These are phyloP conservation scores for Kokia cookei DNA, from an alignment of 441 rosid genomes.

Conservation along the genomic window DNA sequence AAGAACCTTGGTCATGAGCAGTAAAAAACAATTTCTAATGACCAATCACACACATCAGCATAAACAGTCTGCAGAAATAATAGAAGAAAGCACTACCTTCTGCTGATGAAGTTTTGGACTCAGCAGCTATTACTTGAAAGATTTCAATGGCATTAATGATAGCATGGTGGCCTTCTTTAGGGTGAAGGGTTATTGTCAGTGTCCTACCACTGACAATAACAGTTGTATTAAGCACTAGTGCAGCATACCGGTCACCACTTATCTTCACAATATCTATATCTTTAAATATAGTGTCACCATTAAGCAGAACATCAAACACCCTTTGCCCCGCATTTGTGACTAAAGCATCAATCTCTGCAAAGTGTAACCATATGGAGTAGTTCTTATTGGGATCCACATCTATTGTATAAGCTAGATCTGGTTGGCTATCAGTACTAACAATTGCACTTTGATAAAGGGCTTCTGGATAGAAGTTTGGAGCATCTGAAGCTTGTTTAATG, in stretches of 20 bases:
- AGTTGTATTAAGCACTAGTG: slow-evolving; percentile 80
- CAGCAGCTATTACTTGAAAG: slow-evolving; percentile 59
- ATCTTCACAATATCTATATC: slow-evolving; percentile 57
- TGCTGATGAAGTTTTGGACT: slow-evolving; percentile 61
- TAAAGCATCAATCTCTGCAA: slow-evolving; percentile 83
- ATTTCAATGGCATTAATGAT: slow-evolving; percentile 86
- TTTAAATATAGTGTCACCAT: slow-evolving; percentile 48
- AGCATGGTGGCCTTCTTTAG: slow-evolving; percentile 59
- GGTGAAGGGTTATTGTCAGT: slow-evolving; percentile 64
- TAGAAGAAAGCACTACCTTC: slow-evolving; percentile 54
- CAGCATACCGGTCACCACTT: slow-evolving; percentile 63
- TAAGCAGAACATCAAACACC: slow-evolving; percentile 77
- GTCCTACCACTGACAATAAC: slow-evolving; percentile 78
- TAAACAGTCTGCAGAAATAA: not conserved
- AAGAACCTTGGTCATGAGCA: slow-evolving; percentile 1
- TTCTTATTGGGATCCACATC: slow-evolving; percentile 91
- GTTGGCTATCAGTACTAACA: slow-evolving; percentile 60
- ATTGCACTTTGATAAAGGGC: slow-evolving; percentile 77
- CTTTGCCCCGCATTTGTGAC: slow-evolving; percentile 58
- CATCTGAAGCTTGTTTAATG: slow-evolving; percentile 54
- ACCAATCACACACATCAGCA: not conserved
- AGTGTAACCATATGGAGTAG: slow-evolving; percentile 91
- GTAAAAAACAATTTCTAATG: not conserved
- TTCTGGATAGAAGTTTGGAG: slow-evolving; percentile 88
- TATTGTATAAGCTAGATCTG: slow-evolving; percentile 61